A percentile compares a stretch with the other conserved stretches of the same genome.
phyloP scores from a whole-genome alignment of 441 rosid genomes.

The Biscutella laevigata region DNA sequence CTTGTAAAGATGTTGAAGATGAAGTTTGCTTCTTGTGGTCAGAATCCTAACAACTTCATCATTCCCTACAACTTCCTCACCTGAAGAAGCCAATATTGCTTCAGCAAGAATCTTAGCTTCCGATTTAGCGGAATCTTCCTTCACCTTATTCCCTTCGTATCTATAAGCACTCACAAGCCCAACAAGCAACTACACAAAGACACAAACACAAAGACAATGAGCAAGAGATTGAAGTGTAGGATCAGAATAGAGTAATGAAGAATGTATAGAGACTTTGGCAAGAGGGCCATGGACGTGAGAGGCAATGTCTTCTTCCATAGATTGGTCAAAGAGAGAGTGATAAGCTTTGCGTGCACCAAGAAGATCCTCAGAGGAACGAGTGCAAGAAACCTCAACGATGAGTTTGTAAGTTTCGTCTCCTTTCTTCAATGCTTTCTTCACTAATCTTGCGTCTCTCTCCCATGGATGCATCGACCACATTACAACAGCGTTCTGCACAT shows the following conservation, averaged over 20 bases:
- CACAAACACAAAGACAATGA: background rate
- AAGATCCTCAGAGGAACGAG: slow-evolving; percentile 67
- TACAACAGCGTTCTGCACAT: slow-evolving; percentile 53
- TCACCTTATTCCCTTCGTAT: slow-evolving; percentile 59
- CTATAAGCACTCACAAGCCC: slow-evolving; percentile 86
- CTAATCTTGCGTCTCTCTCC: slow-evolving; percentile 86
- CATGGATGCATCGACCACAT: slow-evolving; percentile 82
- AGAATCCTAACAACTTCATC: slow-evolving; percentile 65
- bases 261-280: too few species aligned
- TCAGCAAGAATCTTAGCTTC: slow-evolving; percentile 50
- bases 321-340: slow-evolving; percentile 72
- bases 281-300: slow-evolving; percentile 35
- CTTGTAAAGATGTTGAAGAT: slow-evolving; percentile 41
- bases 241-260: too few species aligned
- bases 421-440: slow-evolving; percentile 49
- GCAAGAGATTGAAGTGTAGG: too few species aligned
- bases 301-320: slow-evolving; percentile 77
- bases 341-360: slow-evolving; percentile 84
- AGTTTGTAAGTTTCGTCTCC: slow-evolving; percentile 42
- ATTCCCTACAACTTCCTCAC: slow-evolving; percentile 35
- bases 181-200: slow-evolving; percentile 60
- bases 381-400: slow-evolving; percentile 70
- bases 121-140: slow-evolving; percentile 43
- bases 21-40: slow-evolving; percentile 66
- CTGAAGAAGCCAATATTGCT: slow-evolving; percentile 34